Evolutionary conservation across 1,284 basidiomycete species (phyloP).

Genomic region (Cutaneotrichosporon sp.): DNA sequence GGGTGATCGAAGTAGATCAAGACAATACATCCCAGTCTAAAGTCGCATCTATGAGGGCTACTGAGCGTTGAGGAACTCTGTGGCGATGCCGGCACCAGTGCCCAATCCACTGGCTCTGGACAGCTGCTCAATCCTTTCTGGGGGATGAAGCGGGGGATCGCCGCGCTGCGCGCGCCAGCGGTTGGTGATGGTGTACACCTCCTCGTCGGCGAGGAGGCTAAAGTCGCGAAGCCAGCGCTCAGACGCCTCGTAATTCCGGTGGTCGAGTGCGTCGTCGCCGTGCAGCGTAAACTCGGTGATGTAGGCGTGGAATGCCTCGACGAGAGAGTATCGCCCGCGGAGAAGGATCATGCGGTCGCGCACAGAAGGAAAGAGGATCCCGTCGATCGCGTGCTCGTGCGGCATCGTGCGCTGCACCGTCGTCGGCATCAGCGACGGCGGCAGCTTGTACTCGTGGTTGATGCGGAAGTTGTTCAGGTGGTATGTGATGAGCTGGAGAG

Average conservation of each 20-base stretch:
- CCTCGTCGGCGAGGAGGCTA: constrained; percentile 45
- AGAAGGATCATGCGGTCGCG: constrained; percentile 82
- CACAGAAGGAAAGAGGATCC: constrained; percentile 75
- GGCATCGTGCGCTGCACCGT: constrained; percentile 78
- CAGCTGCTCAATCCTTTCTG: not conserved
- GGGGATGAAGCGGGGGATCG: constrained; percentile 21
- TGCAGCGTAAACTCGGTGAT: constrained; percentile 65
- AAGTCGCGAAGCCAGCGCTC: constrained; percentile 77
- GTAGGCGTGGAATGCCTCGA: constrained; percentile 32
- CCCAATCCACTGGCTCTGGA: not conserved
- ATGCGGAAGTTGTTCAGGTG: constrained; percentile 67
- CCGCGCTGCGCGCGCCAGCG: constrained; percentile 34
- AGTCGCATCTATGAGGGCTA: no score
- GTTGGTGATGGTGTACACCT: constrained; percentile 43
- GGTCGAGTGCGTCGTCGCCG: constrained; percentile 79
- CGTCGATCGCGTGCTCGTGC: constrained; percentile 85
- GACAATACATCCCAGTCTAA: not conserved
- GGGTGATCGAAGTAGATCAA: no score
- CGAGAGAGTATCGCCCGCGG: constrained; percentile 52
- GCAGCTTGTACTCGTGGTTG: constrained; percentile 70
- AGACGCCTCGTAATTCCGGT: constrained; percentile 79
- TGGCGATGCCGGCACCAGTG: constrained; percentile 4
- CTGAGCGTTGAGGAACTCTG: constrained; percentile 8
- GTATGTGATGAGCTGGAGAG: constrained; percentile 56
- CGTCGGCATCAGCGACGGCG: constrained; percentile 76